Conservation (phyloP, 306 rosid species). For the Begonia fuchsioides region DNA sequence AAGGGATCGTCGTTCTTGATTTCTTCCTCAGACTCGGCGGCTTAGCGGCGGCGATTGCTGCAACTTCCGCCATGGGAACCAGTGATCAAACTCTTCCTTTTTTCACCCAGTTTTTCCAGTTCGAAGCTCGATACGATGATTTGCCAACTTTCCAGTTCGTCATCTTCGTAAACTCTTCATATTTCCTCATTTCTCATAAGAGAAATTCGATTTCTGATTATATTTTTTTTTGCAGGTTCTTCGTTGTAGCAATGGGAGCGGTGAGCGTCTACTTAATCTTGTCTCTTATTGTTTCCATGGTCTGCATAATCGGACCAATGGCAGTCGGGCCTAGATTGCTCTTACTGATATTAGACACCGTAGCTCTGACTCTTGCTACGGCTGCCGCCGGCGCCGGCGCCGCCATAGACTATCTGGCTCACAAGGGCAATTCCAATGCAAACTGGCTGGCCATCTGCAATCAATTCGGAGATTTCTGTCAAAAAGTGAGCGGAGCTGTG, state of each 20-base stretch:
- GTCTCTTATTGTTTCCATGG: conserved; percentile 63
- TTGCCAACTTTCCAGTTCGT: conserved; percentile 62
- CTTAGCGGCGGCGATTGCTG: conserved; percentile 37
- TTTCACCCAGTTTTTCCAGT: conserved; percentile 88
- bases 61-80: conserved; percentile 68
- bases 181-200: too few species aligned
- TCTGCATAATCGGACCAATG: conserved; percentile 57
- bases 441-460: conserved; percentile 90
- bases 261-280: conserved; percentile 69
- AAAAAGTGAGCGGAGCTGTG: conserved; percentile 52
- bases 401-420: conserved; percentile 60
- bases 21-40: conserved; percentile 69
- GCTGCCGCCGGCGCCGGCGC: conserved; percentile 61
- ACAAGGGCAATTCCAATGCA: conserved; percentile 58
- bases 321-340: conserved; percentile 55
- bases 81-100: conserved; percentile 63
- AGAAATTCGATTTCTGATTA: not conserved
- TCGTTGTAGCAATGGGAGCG: conserved; percentile 55
- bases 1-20: conserved; percentile 52
- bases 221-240: conserved; percentile 47
- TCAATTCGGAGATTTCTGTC: conserved; percentile 65
- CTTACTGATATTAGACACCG: conserved; percentile 59
- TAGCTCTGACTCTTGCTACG: conserved; percentile 48
- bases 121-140: conserved; percentile 75
- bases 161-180: not conserved